Percentiles rank a stretch among this genome's conserved stretches.
Conservation (phyloP, 2,329 filamentous ascomycete species). For the Cryphonectria naterciae region DNA sequence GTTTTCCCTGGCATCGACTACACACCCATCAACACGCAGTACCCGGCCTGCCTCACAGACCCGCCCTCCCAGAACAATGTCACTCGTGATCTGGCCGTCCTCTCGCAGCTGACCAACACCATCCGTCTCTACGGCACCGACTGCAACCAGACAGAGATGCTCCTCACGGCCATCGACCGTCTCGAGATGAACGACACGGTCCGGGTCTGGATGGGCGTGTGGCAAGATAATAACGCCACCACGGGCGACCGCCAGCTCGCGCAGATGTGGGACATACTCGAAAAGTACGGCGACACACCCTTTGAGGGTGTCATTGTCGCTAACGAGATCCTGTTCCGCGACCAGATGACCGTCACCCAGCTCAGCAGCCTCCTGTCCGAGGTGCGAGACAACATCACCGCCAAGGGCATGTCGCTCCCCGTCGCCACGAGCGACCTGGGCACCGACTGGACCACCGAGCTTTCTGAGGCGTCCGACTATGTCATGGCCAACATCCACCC, state of each 20-base stretch:
- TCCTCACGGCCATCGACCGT: conserved; percentile 77
- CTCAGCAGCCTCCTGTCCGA: conserved; percentile 67
- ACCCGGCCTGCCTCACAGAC: conserved; percentile 76
- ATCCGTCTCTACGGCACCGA: conserved; percentile 92
- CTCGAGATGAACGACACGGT: conserved; percentile 72
- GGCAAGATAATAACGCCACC: conserved; percentile 82
- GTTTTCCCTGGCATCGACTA: conserved; percentile 97
- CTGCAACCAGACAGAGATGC: conserved; percentile 96
- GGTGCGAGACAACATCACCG: conserved; percentile 74
- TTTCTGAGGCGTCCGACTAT: conserved; percentile 76
- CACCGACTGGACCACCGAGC: conserved; percentile 76
- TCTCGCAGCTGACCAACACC: conserved; percentile 86
- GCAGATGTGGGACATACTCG: conserved; percentile 84
- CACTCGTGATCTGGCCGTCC: conserved; percentile 85
- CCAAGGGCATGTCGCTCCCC: conserved; percentile 68
- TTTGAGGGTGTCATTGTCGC: conserved; percentile 85
- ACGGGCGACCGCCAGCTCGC: conserved; percentile 81
- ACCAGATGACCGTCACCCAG: conserved; percentile 70
- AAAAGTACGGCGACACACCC: conserved; percentile 66
- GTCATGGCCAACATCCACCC: conserved; percentile 98
- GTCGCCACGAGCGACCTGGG: conserved; percentile 89
- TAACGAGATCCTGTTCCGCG: conserved; percentile 77
- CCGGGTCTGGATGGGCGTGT: conserved; percentile 94
- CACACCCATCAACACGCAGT: conserved; percentile 88
- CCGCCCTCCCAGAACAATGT: conserved; percentile 93